phyloP scores from a whole-genome alignment of 306 rosid species.

The Malus sieversii region DNA sequence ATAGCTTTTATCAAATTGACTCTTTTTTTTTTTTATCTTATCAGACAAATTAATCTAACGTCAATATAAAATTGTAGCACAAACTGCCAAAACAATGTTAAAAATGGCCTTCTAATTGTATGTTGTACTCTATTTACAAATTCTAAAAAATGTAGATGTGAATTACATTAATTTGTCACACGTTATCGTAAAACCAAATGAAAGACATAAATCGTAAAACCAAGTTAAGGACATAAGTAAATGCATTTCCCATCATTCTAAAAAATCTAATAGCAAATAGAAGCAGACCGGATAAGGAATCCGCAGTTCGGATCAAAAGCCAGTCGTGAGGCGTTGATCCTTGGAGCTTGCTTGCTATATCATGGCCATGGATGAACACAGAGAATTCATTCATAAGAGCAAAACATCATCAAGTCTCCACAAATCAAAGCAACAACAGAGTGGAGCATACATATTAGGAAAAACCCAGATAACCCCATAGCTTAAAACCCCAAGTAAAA shows the following conservation, averaged over 20 bases:
- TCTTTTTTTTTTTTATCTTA: too few species aligned
- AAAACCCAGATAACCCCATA: slow-evolving; percentile 65
- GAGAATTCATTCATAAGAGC: slow-evolving; percentile 38
- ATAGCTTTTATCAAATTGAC: too few species aligned
- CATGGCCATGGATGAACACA: slow-evolving; percentile 64
- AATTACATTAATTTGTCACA: background rate
- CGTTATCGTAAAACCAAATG: too few species aligned
- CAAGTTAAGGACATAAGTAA: too few species aligned
- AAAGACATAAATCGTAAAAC: too few species aligned
- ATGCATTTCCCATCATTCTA: background rate
- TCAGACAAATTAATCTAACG: too few species aligned
- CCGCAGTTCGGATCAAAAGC: slow-evolving; percentile 62
- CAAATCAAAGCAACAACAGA: slow-evolving; percentile 61
- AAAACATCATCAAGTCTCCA: slow-evolving; percentile 76
- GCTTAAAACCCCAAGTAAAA: background rate
- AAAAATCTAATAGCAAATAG: slow-evolving; percentile 65
- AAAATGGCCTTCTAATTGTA: too few species aligned
- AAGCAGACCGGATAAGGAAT: slow-evolving; percentile 80
- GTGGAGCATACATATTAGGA: slow-evolving; percentile 63
- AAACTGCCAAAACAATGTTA: too few species aligned
- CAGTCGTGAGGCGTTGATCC: slow-evolving; percentile 87
- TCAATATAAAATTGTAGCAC: too few species aligned
- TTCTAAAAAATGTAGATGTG: too few species aligned
- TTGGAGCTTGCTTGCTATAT: slow-evolving; percentile 65
- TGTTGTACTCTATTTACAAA: too few species aligned